A percentile compares a stretch with the other conserved stretches of the same genome.
Conservation (phyloP, 1,284 basidiomycete species). For the Fomes fomentarius region DNA sequence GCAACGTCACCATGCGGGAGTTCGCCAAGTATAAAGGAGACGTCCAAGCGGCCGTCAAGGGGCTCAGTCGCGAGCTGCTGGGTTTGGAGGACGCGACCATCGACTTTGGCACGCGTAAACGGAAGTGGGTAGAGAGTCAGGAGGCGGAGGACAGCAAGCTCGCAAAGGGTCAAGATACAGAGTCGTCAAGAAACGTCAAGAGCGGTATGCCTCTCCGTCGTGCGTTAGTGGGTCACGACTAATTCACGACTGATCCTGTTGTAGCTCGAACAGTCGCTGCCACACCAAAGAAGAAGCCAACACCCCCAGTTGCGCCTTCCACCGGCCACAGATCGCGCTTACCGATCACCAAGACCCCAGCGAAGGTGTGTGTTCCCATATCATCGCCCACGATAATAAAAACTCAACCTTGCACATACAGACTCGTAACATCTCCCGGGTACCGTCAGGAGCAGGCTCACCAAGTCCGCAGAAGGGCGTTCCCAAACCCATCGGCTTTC, state of each 20-base stretch:
- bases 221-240: no score
- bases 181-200: conserved; percentile 56
- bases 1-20: conserved; percentile 71
- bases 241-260: conserved; percentile 9
- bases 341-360: conserved; percentile 47
- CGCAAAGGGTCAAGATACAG: conserved; percentile 37
- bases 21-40: conserved; percentile 80
- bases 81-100: conserved; percentile 53
- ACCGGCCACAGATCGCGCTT: conserved; percentile 50
- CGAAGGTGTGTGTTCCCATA: conserved; percentile 42
- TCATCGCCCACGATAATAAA: background rate
- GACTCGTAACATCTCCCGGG: conserved; percentile 31
- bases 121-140: conserved; percentile 71
- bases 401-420: conserved; percentile 8
- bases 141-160: conserved; percentile 49
- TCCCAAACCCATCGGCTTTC: conserved; percentile 30
- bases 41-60: conserved; percentile 66
- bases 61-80: conserved; percentile 56
- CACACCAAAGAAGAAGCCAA: conserved; percentile 59
- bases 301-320: conserved; percentile 49
- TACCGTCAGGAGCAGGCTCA: conserved; percentile 42
- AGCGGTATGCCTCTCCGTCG: conserved; percentile 48
- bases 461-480: conserved; percentile 59
- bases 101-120: conserved; percentile 67
- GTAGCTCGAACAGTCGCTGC: conserved; percentile 54